Percentiles rank a stretch among this genome's conserved stretches.
phyloP scores from a whole-genome alignment of 192 early-diverging fungal genomes.

The Gonapodya sp. region DNA sequence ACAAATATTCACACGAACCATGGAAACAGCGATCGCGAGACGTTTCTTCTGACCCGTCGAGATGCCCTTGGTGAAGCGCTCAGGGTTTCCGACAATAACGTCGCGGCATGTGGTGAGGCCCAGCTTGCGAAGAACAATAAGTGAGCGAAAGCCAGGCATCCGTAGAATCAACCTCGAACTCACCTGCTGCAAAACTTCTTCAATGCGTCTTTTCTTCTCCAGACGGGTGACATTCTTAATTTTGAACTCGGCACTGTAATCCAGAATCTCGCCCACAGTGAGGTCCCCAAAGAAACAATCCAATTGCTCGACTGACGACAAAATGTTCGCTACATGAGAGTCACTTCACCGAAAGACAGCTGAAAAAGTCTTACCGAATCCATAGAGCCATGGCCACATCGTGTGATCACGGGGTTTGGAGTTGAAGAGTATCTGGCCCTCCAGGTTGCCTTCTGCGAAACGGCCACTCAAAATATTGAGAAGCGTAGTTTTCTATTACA shows the following conservation, averaged over 20 bases:
- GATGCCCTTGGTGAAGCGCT: neutral
- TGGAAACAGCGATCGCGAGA: neutral
- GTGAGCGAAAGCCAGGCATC: neutral
- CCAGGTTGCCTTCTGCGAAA: neutral
- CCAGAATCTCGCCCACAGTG: neutral
- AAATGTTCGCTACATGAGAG: neutral
- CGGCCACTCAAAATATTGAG: neutral
- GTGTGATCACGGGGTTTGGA: neutral
- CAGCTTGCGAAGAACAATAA: neutral
- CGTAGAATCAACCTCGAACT: neutral
- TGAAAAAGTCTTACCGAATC: neutral
- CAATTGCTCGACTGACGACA: neutral
- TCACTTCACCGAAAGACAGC: neutral
- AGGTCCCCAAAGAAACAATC: conserved; percentile 3
- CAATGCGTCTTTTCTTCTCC: neutral
- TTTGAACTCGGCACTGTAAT: neutral
- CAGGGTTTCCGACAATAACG: neutral
- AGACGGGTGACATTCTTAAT: neutral
- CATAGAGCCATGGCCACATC: neutral
- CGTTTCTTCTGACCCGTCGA: neutral
- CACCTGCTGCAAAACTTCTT: neutral
- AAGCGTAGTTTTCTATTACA: conserved; percentile 4
- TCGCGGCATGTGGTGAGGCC: neutral
- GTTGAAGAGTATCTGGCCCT: neutral
- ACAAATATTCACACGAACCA: too few relatives aligned